Evolutionary conservation across 345 rosid species (phyloP).

Genomic region (Euphorbia pulcherrima): DNA sequence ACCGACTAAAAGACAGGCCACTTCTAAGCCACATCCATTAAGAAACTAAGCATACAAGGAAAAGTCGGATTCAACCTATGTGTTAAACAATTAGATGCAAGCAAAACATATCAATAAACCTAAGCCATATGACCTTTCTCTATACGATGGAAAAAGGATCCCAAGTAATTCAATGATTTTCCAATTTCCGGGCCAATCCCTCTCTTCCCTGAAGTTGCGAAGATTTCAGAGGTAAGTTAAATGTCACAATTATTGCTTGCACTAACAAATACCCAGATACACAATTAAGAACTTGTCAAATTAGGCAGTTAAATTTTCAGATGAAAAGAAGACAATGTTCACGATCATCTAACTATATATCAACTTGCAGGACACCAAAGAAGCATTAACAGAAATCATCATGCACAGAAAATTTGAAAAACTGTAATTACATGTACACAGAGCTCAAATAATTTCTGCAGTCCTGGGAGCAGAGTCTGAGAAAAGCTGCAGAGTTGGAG

Average conservation of each 20-base stretch:
- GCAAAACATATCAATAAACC: constrained; percentile 55
- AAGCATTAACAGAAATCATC: too few relatives aligned
- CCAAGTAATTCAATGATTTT: constrained; percentile 85
- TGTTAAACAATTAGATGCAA: constrained; percentile 12
- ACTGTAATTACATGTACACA: too few relatives aligned
- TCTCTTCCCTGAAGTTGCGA: constrained; percentile 60
- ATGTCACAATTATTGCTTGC: not conserved
- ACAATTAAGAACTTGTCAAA: not conserved
- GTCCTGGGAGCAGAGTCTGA: constrained; percentile 78
- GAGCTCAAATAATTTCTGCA: too few relatives aligned
- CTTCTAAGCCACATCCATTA: constrained; percentile 55
- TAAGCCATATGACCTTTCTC: constrained; percentile 82
- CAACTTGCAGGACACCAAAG: too few relatives aligned
- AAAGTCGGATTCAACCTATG: constrained; percentile 12
- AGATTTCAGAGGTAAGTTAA: constrained; percentile 22
- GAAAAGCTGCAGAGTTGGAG: constrained; percentile 62
- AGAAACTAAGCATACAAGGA: constrained; percentile 27
- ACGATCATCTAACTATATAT: too few relatives aligned
- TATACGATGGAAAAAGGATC: constrained; percentile 87
- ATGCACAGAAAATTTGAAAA: too few relatives aligned
- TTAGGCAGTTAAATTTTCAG: not conserved
- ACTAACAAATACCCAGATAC: not conserved
- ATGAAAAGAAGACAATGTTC: not conserved
- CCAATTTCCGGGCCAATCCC: constrained; percentile 81
- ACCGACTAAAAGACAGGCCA: constrained; percentile 76